Percentiles rank a stretch among this genome's conserved stretches.
These are phyloP conservation scores for Alisma plantagoaquatica DNA, from an alignment of 106 monocot genomes.

Conservation along the genomic window DNA sequence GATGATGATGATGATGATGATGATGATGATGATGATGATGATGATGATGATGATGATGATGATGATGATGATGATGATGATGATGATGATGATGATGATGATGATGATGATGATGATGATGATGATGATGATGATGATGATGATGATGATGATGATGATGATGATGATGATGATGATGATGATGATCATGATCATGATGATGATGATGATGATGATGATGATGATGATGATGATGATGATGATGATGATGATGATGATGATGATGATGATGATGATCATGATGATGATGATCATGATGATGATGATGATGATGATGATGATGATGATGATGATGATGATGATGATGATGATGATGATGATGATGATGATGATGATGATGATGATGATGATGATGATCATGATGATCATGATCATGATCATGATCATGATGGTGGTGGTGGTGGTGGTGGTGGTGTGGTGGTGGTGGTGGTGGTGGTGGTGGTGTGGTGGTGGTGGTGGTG, in stretches of 20 bases:
- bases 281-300: constrained; percentile 1
- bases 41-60: constrained; percentile 1
- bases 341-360: constrained; percentile 1
- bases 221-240: constrained; percentile 1
- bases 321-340: constrained; percentile 1
- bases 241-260: constrained; percentile 1
- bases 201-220: constrained; percentile 1
- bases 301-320: constrained; percentile 1
- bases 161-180: constrained; percentile 1
- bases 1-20: constrained; percentile 1
- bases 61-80: constrained; percentile 1
- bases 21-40: constrained; percentile 1
- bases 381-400: too few species aligned
- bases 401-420: too few species aligned
- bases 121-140: constrained; percentile 1
- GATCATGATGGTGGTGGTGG: too few species aligned
- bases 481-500: too few species aligned
- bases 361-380: too few species aligned
- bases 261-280: constrained; percentile 1
- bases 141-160: constrained; percentile 1
- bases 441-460: too few species aligned
- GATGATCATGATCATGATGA: not conserved
- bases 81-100: constrained; percentile 1
- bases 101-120: constrained; percentile 1
- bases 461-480: too few species aligned